These are phyloP conservation scores for Pseudogymnoascus destructans DNA, from an alignment of 2,329 filamentous ascomycete species.

Conservation along the genomic window DNA sequence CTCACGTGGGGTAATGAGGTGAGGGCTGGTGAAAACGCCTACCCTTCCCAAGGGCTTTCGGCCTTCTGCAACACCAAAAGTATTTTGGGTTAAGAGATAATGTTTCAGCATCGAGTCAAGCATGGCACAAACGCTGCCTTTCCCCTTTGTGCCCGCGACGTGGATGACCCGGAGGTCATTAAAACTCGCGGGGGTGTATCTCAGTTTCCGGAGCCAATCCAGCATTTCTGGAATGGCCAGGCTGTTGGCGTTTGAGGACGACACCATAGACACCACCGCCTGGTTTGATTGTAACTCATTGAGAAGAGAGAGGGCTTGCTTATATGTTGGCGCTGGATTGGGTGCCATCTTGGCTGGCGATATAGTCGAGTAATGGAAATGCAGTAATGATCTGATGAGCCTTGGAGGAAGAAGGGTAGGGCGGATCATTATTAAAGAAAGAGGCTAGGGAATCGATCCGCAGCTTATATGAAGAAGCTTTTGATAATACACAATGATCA, in stretches of 20 bases:
- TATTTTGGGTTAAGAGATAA: slow-evolving; percentile 26
- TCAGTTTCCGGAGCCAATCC: slow-evolving; percentile 16
- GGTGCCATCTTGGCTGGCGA: slow-evolving; percentile 1
- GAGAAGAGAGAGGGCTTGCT: background rate
- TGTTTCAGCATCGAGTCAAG: slow-evolving; percentile 47
- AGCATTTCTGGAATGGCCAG: slow-evolving; percentile 26
- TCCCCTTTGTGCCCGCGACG: slow-evolving; percentile 65
- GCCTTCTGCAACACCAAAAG: background rate
- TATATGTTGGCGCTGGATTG: background rate
- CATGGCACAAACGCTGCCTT: slow-evolving; percentile 60
- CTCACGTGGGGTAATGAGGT: slow-evolving; percentile 54
- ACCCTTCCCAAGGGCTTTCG: slow-evolving; percentile 27
- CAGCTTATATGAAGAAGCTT: background rate
- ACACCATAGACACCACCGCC: background rate
- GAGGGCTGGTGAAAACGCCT: slow-evolving; percentile 57
- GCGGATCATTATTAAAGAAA: background rate
- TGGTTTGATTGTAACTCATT: background rate
- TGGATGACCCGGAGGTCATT: slow-evolving; percentile 53
- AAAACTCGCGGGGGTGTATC: slow-evolving; percentile 33
- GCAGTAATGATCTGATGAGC: background rate
- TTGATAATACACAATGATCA: background rate
- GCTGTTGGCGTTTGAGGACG: slow-evolving; percentile 13
- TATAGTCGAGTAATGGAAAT: background rate
- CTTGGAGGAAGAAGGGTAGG: background rate
- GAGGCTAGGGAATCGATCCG: background rate